Percentiles rank a stretch among this genome's conserved stretches.
These are phyloP conservation scores for Thermothelomyces thermophilus DNA, from an alignment of 2,329 filamentous ascomycete species.

Conservation along the genomic window DNA sequence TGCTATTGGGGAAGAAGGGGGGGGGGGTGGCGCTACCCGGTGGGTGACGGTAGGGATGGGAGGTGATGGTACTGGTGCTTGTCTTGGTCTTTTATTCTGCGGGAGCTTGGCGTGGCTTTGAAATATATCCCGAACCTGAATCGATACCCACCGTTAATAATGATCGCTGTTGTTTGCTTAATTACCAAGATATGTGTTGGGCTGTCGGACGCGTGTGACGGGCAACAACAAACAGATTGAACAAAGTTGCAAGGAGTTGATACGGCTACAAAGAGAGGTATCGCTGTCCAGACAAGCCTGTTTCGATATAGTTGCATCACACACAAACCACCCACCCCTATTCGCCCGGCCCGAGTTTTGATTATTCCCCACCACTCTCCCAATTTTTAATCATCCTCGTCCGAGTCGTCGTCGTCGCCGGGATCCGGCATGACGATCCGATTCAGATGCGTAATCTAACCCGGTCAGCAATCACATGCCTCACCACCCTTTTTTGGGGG, in stretches of 20 bases:
- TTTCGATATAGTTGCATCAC: no score
- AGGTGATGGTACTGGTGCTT: neutral
- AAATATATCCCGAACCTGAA: constrained; percentile 15
- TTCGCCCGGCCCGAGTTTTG: neutral
- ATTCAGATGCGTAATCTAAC: constrained; percentile 64
- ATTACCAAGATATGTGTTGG: neutral
- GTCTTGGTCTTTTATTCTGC: constrained; percentile 10
- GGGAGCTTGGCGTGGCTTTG: constrained; percentile 14
- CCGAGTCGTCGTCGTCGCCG: constrained; percentile 43
- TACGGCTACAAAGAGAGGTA: no score
- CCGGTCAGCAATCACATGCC: neutral
- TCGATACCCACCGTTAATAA: constrained; percentile 16
- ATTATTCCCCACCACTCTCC: neutral
- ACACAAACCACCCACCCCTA: no score
- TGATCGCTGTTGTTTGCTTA: neutral
- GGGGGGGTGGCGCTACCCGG: no score
- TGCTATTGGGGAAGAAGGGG: no score
- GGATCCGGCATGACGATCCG: constrained; percentile 67
- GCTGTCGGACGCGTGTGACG: neutral
- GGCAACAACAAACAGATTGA: no score
- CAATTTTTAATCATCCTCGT: constrained; percentile 31
- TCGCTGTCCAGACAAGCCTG: no score
- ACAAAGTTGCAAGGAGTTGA: no score
- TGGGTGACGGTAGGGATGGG: no score
- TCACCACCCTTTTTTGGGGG: constrained; percentile 9